These are phyloP conservation scores for Penicillium occitanis DNA, from an alignment of 2,329 filamentous ascomycete species.

Conservation along the genomic window DNA sequence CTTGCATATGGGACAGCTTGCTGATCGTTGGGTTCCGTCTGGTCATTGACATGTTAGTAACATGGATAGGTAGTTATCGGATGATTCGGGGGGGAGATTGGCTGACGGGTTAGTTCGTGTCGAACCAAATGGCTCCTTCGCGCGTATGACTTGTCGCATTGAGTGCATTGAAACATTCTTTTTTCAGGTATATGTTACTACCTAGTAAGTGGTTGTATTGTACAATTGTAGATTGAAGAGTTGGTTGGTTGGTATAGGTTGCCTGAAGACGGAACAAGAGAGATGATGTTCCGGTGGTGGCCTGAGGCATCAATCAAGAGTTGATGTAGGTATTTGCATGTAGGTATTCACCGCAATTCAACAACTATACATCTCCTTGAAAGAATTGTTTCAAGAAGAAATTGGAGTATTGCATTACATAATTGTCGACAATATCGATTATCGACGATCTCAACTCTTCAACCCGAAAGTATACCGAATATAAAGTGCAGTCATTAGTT, in stretches of 20 bases:
- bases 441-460: not conserved
- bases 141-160: constrained; percentile 33
- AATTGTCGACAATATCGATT: not conserved
- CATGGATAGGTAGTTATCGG: constrained; percentile 15
- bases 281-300: not conserved
- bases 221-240: not conserved
- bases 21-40: constrained; percentile 29
- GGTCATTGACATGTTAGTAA: not conserved
- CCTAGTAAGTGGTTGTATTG: not conserved
- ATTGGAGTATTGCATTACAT: no score
- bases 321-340: not conserved
- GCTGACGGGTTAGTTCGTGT: constrained; percentile 33
- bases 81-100: not conserved
- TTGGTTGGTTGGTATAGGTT: no score
- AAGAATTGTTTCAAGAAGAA: no score
- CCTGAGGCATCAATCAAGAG: not conserved
- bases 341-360: not conserved
- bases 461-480: not conserved
- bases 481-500: not conserved
- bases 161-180: constrained; percentile 29
- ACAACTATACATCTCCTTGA: no score
- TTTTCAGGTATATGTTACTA: not conserved
- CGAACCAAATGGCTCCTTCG: constrained; percentile 32
- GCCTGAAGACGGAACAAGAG: not conserved
- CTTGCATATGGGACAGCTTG: constrained; percentile 32